phyloP scores from a whole-genome alignment of 176 grass and related monocot species.

The Musa acuminata region DNA sequence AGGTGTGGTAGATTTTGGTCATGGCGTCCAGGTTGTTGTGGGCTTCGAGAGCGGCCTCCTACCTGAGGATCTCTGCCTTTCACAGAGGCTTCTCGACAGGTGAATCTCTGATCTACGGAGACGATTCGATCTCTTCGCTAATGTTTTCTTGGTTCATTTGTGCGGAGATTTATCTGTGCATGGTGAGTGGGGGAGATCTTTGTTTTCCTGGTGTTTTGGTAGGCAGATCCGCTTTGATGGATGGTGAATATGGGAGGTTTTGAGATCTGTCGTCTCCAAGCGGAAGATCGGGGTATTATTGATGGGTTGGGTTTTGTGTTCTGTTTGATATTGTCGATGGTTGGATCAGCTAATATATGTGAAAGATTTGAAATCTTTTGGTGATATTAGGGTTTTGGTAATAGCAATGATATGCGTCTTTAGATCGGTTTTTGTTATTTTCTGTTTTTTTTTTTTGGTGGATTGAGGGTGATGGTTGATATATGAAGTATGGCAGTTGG shows the following conservation, averaged over 20 bases:
- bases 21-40: conserved; percentile 65
- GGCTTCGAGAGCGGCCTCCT: conserved; percentile 86
- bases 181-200: background rate
- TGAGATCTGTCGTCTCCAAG: background rate
- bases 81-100: conserved; percentile 79
- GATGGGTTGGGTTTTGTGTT: no score
- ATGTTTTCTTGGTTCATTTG: background rate
- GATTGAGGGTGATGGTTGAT: background rate
- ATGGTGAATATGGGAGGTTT: background rate
- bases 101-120: background rate
- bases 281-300: no score
- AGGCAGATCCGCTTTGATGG: no score
- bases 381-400: no score
- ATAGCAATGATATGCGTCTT: no score
- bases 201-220: background rate
- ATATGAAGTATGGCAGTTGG: background rate
- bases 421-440: no score
- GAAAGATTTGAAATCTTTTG: no score
- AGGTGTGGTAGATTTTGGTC: background rate
- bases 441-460: background rate
- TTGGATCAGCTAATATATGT: no score
- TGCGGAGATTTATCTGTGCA: background rate
- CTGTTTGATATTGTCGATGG: no score
- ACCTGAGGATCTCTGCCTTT: conserved; percentile 81
- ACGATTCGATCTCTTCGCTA: background rate